Percentiles rank a stretch among this genome's conserved stretches.
Evolutionary conservation across 1,284 basidiomycete species (phyloP).

Genomic region (Cystobasidium slooffiae): DNA sequence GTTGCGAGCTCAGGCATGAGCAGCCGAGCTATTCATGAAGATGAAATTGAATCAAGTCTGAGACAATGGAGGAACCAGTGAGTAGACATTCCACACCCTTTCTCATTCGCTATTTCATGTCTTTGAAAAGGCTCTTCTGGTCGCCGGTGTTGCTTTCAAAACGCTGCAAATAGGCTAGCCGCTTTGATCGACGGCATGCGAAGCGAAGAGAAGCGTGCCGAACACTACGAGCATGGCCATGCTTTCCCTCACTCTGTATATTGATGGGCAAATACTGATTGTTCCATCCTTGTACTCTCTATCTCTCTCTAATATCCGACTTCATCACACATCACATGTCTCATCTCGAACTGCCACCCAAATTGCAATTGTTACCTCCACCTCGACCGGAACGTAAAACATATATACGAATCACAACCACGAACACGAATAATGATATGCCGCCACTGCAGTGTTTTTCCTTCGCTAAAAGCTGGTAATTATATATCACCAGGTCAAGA

Average conservation of each 20-base stretch:
- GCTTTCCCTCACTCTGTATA: too few relatives aligned
- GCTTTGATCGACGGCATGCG: too few relatives aligned
- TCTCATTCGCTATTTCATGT: not conserved
- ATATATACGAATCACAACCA: not conserved
- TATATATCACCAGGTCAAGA: conserved; percentile 39
- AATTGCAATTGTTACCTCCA: too few relatives aligned
- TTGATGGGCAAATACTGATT: too few relatives aligned
- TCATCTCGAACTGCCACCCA: too few relatives aligned
- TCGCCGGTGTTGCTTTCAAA: not conserved
- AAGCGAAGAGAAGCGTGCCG: too few relatives aligned
- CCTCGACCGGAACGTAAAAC: not conserved
- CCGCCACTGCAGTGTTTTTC: conserved; percentile 26
- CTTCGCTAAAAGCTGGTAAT: conserved; percentile 42
- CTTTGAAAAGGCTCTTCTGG: not conserved
- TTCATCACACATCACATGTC: too few relatives aligned
- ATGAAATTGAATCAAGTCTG: conserved; percentile 38
- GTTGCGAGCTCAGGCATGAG: not conserved
- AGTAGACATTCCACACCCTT: not conserved
- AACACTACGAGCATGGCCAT: too few relatives aligned
- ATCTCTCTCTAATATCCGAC: too few relatives aligned
- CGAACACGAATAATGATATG: not conserved
- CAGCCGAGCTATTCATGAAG: conserved; percentile 10
- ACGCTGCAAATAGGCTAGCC: too few relatives aligned
- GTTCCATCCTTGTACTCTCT: too few relatives aligned
- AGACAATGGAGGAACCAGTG: conserved; percentile 43